phyloP scores from a whole-genome alignment of 108 stramenopile species.

The Pseudonitzschia delicatissima region DNA sequence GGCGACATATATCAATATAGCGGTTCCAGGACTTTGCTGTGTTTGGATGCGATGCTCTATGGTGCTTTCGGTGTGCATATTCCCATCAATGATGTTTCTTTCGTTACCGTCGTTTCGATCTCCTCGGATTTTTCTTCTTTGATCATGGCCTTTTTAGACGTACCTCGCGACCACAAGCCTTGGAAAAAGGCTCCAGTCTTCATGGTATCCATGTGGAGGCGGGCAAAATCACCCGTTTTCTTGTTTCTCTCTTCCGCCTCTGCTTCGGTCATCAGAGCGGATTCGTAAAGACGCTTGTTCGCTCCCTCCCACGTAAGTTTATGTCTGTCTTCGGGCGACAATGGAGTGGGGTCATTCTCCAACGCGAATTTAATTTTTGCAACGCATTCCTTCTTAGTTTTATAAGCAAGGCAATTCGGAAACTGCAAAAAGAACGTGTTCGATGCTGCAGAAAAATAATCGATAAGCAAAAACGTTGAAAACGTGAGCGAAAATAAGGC shows the following conservation, averaged over 20 bases:
- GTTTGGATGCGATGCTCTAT: neutral
- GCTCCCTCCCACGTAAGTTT: constrained; percentile 93
- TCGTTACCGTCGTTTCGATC: neutral
- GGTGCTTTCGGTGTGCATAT: neutral
- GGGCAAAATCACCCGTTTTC: neutral
- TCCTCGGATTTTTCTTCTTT: neutral
- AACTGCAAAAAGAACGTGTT: constrained; percentile 91
- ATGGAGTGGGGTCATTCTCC: constrained; percentile 67
- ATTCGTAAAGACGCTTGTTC: constrained; percentile 77
- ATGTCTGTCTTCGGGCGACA: constrained; percentile 59
- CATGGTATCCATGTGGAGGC: constrained; percentile 8
- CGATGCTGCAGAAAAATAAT: constrained; percentile 35
- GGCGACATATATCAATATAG: neutral
- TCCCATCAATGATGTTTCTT: neutral
- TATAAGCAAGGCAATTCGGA: constrained; percentile 74
- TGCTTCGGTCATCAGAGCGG: constrained; percentile 47
- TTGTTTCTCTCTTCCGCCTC: constrained; percentile 52
- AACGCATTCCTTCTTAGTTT: constrained; percentile 72
- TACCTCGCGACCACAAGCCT: constrained; percentile 1
- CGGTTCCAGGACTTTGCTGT: neutral
- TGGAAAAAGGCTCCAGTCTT: constrained; percentile 8
- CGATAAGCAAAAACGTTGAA: neutral
- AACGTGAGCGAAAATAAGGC: neutral
- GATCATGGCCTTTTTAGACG: neutral
- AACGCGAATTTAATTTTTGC: constrained; percentile 62